Evolutionary conservation across 148 eudicot genomes (phyloP).

Genomic region (Cornus controversa): DNA sequence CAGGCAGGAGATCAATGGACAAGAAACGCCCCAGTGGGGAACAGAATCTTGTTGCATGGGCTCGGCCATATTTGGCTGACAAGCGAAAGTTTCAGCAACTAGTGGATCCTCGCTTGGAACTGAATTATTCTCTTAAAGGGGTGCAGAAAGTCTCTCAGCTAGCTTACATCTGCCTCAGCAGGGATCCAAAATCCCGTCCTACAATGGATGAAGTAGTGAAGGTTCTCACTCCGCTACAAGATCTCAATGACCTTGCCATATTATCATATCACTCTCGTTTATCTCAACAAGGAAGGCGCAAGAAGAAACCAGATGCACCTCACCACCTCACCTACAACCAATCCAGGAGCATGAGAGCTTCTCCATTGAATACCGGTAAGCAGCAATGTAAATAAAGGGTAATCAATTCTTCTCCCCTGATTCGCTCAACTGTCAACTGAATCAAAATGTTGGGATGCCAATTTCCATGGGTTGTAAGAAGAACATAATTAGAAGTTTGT

Average conservation of each 20-base stretch:
- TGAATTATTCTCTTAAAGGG: conserved; percentile 85
- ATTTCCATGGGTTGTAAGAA: neutral
- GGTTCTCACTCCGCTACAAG: conserved; percentile 65
- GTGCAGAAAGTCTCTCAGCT: conserved; percentile 77
- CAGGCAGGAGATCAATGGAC: conserved; percentile 94
- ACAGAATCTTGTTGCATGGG: conserved; percentile 92
- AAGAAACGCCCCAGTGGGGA: conserved; percentile 89
- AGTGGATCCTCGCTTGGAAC: conserved; percentile 87
- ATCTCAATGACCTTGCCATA: conserved; percentile 77
- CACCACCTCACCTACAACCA: conserved; percentile 46
- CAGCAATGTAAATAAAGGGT: conserved; percentile 38
- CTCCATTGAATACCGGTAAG: conserved; percentile 51
- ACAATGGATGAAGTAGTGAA: conserved; percentile 86
- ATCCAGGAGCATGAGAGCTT: conserved; percentile 45
- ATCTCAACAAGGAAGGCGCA: conserved; percentile 70
- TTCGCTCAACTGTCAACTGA: neutral
- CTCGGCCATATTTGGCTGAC: conserved; percentile 73
- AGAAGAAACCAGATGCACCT: conserved; percentile 56
- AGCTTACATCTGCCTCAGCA: conserved; percentile 65
- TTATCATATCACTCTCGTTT: conserved; percentile 59
- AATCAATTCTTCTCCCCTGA: neutral
- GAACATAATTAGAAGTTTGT: neutral
- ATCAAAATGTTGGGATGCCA: neutral
- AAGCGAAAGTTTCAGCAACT: conserved; percentile 73
- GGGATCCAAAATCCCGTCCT: conserved; percentile 87